Conservation (phyloP, 768 basidiomycete genomes). For the Neoboletus subvelutipes region DNA sequence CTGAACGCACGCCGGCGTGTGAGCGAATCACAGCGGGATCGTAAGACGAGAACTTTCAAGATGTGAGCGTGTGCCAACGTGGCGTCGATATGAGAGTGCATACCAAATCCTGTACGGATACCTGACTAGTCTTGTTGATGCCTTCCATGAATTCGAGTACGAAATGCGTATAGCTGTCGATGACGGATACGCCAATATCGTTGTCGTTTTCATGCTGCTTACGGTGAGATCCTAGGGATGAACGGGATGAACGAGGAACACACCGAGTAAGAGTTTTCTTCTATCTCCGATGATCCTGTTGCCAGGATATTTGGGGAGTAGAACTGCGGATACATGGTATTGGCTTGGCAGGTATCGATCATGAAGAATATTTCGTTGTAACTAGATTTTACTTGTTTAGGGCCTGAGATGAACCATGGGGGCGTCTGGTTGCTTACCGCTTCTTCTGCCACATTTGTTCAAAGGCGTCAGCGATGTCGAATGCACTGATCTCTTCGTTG, state of each 20-base stretch:
- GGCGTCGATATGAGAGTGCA: constrained; percentile 27
- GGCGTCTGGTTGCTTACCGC: constrained; percentile 47
- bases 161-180: constrained; percentile 93
- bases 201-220: constrained; percentile 86
- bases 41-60: constrained; percentile 74
- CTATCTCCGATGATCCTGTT: constrained; percentile 80
- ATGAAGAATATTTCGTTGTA: constrained; percentile 98
- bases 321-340: constrained; percentile 90
- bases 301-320: constrained; percentile 93
- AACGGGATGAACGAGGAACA: constrained; percentile 24
- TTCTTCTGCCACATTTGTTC: constrained; percentile 99
- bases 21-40: constrained; percentile 75
- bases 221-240: neutral
- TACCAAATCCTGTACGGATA: constrained; percentile 81
- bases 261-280: constrained; percentile 93
- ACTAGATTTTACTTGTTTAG: constrained; percentile 35
- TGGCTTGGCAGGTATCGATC: constrained; percentile 98
- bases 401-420: neutral
- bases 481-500: constrained; percentile 95
- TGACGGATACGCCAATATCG: constrained; percentile 94
- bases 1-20: constrained; percentile 84
- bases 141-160: constrained; percentile 88
- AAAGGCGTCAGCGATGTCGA: constrained; percentile 96
- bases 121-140: constrained; percentile 85
- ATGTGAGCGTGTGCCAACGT: constrained; percentile 7